Base-by-base conservation (phyloP, 768 basidiomycete genomes). In the Amylocystis lapponica region DNA sequence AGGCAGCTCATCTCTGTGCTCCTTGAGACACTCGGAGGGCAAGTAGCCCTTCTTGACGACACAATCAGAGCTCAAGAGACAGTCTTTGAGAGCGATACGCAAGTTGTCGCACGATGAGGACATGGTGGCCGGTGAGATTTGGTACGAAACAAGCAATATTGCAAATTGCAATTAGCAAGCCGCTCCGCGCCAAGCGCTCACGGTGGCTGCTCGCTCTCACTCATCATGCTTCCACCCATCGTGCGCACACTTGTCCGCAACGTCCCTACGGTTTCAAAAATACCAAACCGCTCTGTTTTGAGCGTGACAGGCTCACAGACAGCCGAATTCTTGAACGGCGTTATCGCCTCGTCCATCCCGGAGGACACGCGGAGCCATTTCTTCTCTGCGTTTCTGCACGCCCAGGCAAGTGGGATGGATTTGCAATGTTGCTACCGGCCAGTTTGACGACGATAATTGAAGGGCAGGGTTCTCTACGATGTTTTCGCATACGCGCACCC, bases 401-500 rank as follows among this genome's bases (percentile, higher is more conserved):
- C 59, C 5, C 59, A 61, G 53, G 59, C 49, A 51, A 32, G 52
- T 47, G 3, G 7, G 5, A 23, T 22, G 13, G 17, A 13, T n/a
- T 22, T 43, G 36, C 30, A 36, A 30, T 21, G 17, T 35, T 16
- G 14, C 31, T 19, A 2, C 30, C n/a, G 11, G 38, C 23, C 12
- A 29, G 9, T 41, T 29, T 12, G 39, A 17, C 3, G 33, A 35
- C 5, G n/a, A 2, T 3, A 5, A 9, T 44, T 31, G 26, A 43
- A 94, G 92, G 95, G 95, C 30, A 76, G 93, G 58, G 80, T 98
- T 23, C 68, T 96, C 35, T 83, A 92, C 58, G 94, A 97, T 61
- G 66, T 85, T 39, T 93, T 98, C 64, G 70, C 96, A 49, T 88
- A 90, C 60, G 79, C 83, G 12, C 67, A 71, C 22, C 63, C 68